Base-by-base conservation (phyloP, 768 basidiomycete genomes). In the Calocera viscosa region DNA sequence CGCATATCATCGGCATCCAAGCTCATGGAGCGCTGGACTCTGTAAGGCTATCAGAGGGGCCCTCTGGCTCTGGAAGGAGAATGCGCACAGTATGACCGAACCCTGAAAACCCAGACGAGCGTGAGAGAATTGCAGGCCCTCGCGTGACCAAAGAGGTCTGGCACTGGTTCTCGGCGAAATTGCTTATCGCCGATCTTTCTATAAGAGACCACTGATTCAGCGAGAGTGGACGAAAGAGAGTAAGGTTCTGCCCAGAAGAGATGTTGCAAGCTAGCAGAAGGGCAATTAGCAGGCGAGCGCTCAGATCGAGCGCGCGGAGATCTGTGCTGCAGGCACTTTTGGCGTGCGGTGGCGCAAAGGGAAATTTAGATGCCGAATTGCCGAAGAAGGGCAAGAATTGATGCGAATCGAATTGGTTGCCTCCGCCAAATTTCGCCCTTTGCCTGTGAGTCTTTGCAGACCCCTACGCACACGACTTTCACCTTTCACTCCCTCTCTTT, bases 1-100 rank as follows among this genome's bases (percentile, higher is more conserved):
- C 82, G 86, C 88, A 91, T 89, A 34, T 40, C 39, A 28, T 40
- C 63, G 39, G 64, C 22, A 24, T 47, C 41, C 53, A 60, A 60
- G 26, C 26, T 47, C 43, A 47, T 60, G 35, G 43, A 24, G 66
- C 28, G 17, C 19, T 30, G 22, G 30, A 32, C 26, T 11, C 30
- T 28, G 53, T 19, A 8, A 7, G 43, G 24, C 19, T 7, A 19
- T 47, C 7, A 47, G 43, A 17, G 5, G 5, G 5, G 5, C 43
- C 5, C 19, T 19, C 43, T 17, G 24, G 43, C 19, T 47, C 8
- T 7, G 5, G 43, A 19, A 19, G 24, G 7, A 47, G 16, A 47
- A 24, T 17, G 7, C 35, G 35, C 35, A 38, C 35, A 14, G 35
- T 5, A 38, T 5, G 35, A 38, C 7, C 14, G 35, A 38, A 38